A percentile compares a stretch with the other conserved stretches of the same genome.
Conservation (phyloP, 116 monocot species). For the Papilionanthe hybrid region DNA sequence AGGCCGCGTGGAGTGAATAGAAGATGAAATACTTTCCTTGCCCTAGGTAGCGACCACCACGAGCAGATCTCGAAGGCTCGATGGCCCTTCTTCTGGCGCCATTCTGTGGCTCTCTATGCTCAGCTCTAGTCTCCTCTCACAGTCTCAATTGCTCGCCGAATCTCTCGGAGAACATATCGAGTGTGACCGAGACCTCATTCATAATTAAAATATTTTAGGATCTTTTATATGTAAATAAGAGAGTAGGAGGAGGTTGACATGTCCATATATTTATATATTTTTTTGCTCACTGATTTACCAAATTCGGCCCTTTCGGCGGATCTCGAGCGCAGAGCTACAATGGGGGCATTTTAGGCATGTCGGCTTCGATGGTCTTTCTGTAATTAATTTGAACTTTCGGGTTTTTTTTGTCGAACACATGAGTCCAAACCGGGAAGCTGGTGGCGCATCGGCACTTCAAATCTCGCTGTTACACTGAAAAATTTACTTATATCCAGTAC, state of each 20-base stretch:
- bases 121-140: background rate
- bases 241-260: no score
- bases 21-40: background rate
- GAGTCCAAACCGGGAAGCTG: background rate
- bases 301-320: no score
- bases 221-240: no score
- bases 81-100: background rate
- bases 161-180: no score
- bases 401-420: background rate
- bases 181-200: no score
- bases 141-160: no score
- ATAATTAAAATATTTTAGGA: no score
- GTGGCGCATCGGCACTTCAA: background rate
- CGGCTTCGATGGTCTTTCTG: background rate
- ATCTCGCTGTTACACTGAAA: conserved; percentile 2
- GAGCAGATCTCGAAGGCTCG: background rate
- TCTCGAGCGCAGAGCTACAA: no score
- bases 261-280: no score
- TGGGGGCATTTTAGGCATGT: background rate
- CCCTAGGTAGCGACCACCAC: conserved; percentile 1
- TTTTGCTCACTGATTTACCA: no score
- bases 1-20: conserved; percentile 23
- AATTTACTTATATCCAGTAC: background rate
- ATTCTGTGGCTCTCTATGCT: background rate
- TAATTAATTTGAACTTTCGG: background rate